Evolutionary conservation across 257 asterid species (phyloP).

Genomic region (Paulownia fortunei): DNA sequence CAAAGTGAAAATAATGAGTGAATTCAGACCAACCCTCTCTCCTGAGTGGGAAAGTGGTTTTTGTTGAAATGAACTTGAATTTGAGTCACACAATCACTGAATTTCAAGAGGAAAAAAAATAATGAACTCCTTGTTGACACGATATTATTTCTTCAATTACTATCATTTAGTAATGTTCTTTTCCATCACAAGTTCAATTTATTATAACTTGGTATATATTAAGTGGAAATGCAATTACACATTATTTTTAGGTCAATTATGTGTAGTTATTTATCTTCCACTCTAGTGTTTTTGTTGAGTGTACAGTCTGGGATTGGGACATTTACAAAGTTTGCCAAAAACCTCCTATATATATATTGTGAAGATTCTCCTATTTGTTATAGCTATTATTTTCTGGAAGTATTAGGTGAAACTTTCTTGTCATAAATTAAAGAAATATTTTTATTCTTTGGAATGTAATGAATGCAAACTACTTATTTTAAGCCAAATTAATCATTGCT

Average conservation of each 20-base stretch:
- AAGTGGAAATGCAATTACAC: neutral
- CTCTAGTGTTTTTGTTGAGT: neutral
- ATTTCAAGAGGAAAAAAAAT: too few species aligned
- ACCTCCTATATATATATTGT: neutral
- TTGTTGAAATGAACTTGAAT: too few species aligned
- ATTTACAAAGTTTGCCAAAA: neutral
- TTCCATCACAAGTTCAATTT: neutral
- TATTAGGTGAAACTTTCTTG: slow-evolving; percentile 12
- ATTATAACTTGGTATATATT: neutral
- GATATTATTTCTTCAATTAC: too few species aligned
- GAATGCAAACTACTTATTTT: slow-evolving; percentile 6
- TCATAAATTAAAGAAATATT: neutral
- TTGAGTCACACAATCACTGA: too few species aligned
- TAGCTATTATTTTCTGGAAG: slow-evolving; percentile 9
- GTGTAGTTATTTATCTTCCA: neutral
- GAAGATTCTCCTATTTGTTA: neutral
- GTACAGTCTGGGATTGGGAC: neutral
- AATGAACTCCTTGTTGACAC: too few species aligned
- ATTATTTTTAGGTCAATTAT: neutral
- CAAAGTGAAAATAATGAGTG: neutral
- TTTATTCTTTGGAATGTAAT: neutral
- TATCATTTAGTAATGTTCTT: neutral
- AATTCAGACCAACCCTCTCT: neutral
- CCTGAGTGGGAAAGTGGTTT: neutral
- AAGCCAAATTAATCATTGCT: slow-evolving; percentile 3